Base-by-base conservation (phyloP, 768 basidiomycete species). In the Tricholoma bakamatsutake region DNA sequence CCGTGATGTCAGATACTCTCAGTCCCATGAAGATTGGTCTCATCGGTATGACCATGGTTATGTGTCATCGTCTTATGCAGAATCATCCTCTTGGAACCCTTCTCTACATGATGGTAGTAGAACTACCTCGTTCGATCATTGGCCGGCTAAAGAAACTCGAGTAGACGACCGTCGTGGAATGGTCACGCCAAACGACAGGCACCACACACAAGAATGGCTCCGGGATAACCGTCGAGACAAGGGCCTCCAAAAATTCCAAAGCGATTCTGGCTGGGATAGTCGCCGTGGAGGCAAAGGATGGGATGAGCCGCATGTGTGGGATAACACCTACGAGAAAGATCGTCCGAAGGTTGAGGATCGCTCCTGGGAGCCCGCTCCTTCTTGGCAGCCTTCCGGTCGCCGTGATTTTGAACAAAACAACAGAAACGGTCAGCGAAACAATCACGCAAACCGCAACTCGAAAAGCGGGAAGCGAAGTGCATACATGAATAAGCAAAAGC, bases 281-380 rank as follows among this genome's bases (percentile, higher is more conserved):
- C 77, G 78, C 51, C 78, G 79, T 50, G 72, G 72, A 57, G 76
- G 76, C 54, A 75, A 75, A 64, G 68, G 69, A 7, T 78, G 77
- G 73, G 69, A 73, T 57, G 61, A 74, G 57, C 60, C 62, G 30
- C 40, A 67, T n/a, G 59, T 46, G 30, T 66, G 66, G 66, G 65
- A 65, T 37, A 61, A 62, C 31, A 35, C 27, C 8, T 59, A 59
- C 45, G 69, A 71, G 64, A 71, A 71, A 42, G 66, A 65, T 18
- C 64, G 59, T 39, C 43, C 53, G 18, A 55, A 61, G 12, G 37
- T 65, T 17, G 79, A 80, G 64, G 81, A 85, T 51, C 80, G 87
- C 50, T 71, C 82, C 55, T 89, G 87, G 87, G 85, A 87, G 60
- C 87, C 87, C 55, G 84, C 84, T 35, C 79, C 84, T 24, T 76